Evolutionary conservation across 345 rosid genomes (phyloP).

Genomic region (Rhodamnia rubescens): DNA sequence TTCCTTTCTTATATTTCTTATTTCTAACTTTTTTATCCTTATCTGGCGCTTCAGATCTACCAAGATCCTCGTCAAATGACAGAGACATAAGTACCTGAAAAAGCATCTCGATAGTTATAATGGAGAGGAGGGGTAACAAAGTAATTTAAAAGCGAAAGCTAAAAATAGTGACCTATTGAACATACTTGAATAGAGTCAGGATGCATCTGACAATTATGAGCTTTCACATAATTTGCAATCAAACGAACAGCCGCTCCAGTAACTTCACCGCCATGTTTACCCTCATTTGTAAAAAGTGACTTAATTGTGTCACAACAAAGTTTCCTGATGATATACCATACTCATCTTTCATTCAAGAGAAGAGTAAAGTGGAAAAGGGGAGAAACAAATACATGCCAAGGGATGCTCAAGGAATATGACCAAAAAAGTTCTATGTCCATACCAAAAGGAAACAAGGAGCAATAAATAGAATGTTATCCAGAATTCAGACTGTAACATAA

Average conservation of each 20-base stretch:
- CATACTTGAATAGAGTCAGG: constrained; percentile 76
- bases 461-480: neutral
- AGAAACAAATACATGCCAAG: neutral
- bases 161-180: neutral
- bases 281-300: constrained; percentile 76
- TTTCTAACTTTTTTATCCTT: constrained; percentile 27
- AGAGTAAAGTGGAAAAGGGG: neutral
- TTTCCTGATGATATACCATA: constrained; percentile 27
- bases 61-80: constrained; percentile 75
- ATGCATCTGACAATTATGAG: constrained; percentile 74
- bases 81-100: constrained; percentile 76
- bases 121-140: neutral
- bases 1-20: constrained; percentile 52
- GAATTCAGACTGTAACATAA: neutral
- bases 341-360: neutral
- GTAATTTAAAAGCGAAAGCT: neutral
- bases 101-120: neutral
- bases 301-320: constrained; percentile 64
- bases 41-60: constrained; percentile 24
- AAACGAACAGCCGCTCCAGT: constrained; percentile 67
- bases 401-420: neutral
- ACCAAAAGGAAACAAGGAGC: neutral
- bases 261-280: constrained; percentile 84
- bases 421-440: neutral
- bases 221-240: constrained; percentile 79